These are phyloP conservation scores for Pythium apleroticum DNA, from an alignment of 352 stramenopile genomes.

Conservation along the genomic window DNA sequence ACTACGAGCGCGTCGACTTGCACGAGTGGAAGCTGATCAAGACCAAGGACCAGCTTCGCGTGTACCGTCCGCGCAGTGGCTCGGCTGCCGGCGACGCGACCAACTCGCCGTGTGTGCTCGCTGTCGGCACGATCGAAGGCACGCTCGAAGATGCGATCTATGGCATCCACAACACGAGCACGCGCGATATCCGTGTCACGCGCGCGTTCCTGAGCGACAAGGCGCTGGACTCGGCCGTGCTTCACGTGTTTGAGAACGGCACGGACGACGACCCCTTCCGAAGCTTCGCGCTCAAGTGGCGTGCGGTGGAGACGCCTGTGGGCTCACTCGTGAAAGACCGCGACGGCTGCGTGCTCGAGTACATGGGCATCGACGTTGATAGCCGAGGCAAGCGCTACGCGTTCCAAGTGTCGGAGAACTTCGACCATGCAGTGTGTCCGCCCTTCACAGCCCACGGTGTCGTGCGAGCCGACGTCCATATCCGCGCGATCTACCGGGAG, in stretches of 20 bases:
- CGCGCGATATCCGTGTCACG: conserved; percentile 24
- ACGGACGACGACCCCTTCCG: conserved; percentile 20
- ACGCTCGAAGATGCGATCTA: conserved; percentile 31
- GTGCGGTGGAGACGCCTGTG: conserved; percentile 16
- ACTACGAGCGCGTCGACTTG: conserved; percentile 14
- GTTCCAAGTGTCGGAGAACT: conserved; percentile 26
- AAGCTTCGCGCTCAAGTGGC: conserved; percentile 33
- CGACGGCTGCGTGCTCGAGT: conserved; percentile 26
- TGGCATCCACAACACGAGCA: conserved; percentile 25
- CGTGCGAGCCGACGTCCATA: conserved; percentile 21
- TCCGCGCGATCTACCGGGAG: conserved; percentile 26
- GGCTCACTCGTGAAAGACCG: conserved; percentile 23
- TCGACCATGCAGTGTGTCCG: conserved; percentile 25
- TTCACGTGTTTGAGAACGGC: conserved; percentile 27
- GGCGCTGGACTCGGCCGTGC: conserved; percentile 25
- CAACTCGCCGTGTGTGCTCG: conserved; percentile 16
- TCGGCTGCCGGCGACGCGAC: not conserved
- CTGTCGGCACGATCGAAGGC: conserved; percentile 28
- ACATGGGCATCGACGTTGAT: conserved; percentile 27
- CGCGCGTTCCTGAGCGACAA: conserved; percentile 26
- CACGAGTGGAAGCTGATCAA: conserved; percentile 23
- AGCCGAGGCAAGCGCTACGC: conserved; percentile 13
- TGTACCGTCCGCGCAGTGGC: conserved; percentile 23
- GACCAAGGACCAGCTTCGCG: conserved; percentile 24
- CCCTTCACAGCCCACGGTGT: conserved; percentile 17